Percentiles rank a stretch among this genome's conserved stretches.
Conservation (phyloP, 768 basidiomycete genomes). For the Punctularia strigosozonata region DNA sequence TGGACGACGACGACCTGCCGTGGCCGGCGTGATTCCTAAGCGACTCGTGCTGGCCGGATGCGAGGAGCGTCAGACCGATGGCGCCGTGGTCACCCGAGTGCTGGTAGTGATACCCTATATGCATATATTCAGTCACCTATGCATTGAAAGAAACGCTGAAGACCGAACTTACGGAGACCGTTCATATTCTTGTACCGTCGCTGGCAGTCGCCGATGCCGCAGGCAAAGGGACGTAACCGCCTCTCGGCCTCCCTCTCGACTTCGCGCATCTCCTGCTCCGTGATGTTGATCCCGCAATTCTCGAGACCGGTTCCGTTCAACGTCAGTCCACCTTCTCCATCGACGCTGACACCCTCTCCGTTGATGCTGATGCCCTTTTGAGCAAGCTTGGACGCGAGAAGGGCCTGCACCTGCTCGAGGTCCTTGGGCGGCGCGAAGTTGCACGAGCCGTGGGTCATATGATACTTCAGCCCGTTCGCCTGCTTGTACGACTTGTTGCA, state of each 20-base stretch:
- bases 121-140: constrained; percentile 5
- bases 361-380: constrained; percentile 23
- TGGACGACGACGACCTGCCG: constrained; percentile 5
- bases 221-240: constrained; percentile 74
- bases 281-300: constrained; percentile 29
- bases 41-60: constrained; percentile 58
- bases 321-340: constrained; percentile 29
- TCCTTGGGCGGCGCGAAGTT: constrained; percentile 89
- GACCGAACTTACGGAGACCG: constrained; percentile 57
- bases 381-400: constrained; percentile 40
- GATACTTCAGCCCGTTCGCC: constrained; percentile 90
- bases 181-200: constrained; percentile 99
- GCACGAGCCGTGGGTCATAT: constrained; percentile 87
- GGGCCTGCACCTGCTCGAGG: constrained; percentile 61
- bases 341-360: no score
- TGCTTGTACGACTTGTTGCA: constrained; percentile 97
- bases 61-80: constrained; percentile 74
- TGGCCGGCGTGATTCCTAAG: constrained; percentile 18
- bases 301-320: constrained; percentile 14
- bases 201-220: constrained; percentile 76
- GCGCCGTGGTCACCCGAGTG: constrained; percentile 94
- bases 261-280: constrained; percentile 52
- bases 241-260: constrained; percentile 81
- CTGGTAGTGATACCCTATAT: constrained; percentile 76
- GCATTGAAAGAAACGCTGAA: neutral